These are phyloP conservation scores for Mytilinidion resinicola DNA, from an alignment of 495 filamentous ascomycete species.

Conservation along the genomic window DNA sequence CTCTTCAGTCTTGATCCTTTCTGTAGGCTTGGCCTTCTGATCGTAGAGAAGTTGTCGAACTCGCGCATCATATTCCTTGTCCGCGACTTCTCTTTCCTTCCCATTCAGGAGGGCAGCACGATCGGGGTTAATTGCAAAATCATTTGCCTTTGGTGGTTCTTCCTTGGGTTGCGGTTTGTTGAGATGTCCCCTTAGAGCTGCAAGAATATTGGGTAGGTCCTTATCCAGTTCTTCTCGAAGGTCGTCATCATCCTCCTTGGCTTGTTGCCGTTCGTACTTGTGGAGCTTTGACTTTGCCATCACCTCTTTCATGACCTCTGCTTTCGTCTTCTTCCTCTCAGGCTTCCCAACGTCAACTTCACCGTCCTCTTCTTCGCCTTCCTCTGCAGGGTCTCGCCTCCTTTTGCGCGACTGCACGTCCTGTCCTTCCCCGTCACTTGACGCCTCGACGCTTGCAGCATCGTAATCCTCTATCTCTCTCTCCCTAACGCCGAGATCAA, in stretches of 20 bases:
- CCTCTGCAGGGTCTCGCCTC: conserved; percentile 42
- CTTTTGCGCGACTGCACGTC: conserved; percentile 54
- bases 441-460: conserved; percentile 19
- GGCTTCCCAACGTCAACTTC: conserved; percentile 47
- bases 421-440: conserved; percentile 43
- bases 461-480: conserved; percentile 52
- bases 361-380: conserved; percentile 40
- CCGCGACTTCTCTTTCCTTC: conserved; percentile 55
- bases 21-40: conserved; percentile 72
- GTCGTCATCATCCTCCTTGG: conserved; percentile 91
- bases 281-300: conserved; percentile 94
- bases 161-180: conserved; percentile 27
- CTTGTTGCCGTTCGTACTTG: conserved; percentile 86
- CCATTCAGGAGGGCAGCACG: conserved; percentile 54
- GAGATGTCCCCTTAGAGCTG: conserved; percentile 51
- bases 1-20: conserved; percentile 85
- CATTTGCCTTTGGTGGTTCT: conserved; percentile 32
- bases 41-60: conserved; percentile 77
- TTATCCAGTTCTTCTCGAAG: conserved; percentile 74
- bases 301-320: conserved; percentile 94
- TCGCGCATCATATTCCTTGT: conserved; percentile 78
- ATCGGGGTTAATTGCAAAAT: conserved; percentile 50
- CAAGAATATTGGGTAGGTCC: conserved; percentile 71
- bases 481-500: conserved; percentile 73
- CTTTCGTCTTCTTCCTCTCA: conserved; percentile 82